These are phyloP conservation scores for Litchi chinensis DNA, from an alignment of 345 rosid species.

Conservation along the genomic window DNA sequence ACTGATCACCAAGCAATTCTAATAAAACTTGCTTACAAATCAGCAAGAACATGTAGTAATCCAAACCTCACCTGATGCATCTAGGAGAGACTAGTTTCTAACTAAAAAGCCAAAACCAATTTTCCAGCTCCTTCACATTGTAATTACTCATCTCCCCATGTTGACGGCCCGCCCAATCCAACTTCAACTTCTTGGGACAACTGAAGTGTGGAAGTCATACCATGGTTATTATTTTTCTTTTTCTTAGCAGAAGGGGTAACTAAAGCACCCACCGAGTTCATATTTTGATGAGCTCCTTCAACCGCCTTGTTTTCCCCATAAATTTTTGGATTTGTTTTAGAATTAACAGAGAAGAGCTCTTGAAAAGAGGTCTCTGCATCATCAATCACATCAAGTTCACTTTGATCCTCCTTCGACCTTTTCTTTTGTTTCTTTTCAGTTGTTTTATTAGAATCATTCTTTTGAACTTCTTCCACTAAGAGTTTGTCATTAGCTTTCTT, in stretches of 20 bases:
- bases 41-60: too few relatives aligned
- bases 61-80: neutral
- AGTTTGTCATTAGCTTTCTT: conserved; percentile 28
- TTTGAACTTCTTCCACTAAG: conserved; percentile 21
- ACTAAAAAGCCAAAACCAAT: neutral
- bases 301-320: conserved; percentile 23
- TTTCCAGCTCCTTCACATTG: neutral
- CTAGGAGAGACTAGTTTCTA: neutral
- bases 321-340: conserved; percentile 26
- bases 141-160: conserved; percentile 56
- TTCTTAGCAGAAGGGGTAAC: conserved; percentile 40
- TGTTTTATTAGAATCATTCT: conserved; percentile 1
- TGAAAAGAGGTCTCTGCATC: conserved; percentile 59
- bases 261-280: conserved; percentile 26
- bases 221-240: conserved; percentile 49
- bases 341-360: conserved; percentile 47
- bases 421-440: conserved; percentile 37
- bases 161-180: conserved; percentile 82
- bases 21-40: neutral
- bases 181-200: conserved; percentile 47
- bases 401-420: conserved; percentile 30
- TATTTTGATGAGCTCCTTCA: conserved; percentile 28
- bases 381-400: conserved; percentile 59
- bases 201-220: conserved; percentile 26
- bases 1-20: neutral